Percentiles rank a stretch among this genome's conserved stretches.
Evolutionary conservation across 2,329 filamentous ascomycete species (phyloP).

Genomic region (Fusarium vanettenii): DNA sequence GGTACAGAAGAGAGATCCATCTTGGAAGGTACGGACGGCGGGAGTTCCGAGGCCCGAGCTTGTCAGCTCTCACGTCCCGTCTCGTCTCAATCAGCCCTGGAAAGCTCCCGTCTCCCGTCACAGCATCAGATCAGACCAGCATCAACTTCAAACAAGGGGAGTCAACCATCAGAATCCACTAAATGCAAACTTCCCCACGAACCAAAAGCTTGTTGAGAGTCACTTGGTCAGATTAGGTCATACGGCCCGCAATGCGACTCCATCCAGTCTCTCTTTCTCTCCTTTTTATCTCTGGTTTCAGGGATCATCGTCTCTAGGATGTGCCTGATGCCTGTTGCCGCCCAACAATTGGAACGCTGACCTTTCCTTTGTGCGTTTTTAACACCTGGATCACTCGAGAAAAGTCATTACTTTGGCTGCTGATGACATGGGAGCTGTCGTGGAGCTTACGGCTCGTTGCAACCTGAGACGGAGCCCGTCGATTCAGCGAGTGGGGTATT

Average conservation of each 20-base stretch:
- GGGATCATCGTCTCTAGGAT: conserved; percentile 3
- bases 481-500: background rate
- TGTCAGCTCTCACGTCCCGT: background rate
- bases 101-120: background rate
- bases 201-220: conserved; percentile 35
- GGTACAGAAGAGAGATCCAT: background rate
- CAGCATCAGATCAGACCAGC: background rate
- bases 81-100: background rate
- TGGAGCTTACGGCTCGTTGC: background rate
- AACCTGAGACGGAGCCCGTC: background rate
- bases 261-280: conserved; percentile 11
- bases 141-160: conserved; percentile 13
- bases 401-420: background rate
- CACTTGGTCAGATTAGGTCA: conserved; percentile 28
- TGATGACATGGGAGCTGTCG: background rate
- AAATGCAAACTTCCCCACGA: conserved; percentile 35
- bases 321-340: background rate
- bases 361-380: background rate
- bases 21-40: background rate
- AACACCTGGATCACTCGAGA: background rate
- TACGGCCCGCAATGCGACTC: conserved; percentile 27
- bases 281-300: conserved; percentile 26
- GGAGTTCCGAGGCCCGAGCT: background rate
- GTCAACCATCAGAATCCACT: conserved; percentile 25
- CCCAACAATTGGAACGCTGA: background rate